Base-by-base conservation (phyloP, 345 rosid species). In the Euclidium syriacum region DNA sequence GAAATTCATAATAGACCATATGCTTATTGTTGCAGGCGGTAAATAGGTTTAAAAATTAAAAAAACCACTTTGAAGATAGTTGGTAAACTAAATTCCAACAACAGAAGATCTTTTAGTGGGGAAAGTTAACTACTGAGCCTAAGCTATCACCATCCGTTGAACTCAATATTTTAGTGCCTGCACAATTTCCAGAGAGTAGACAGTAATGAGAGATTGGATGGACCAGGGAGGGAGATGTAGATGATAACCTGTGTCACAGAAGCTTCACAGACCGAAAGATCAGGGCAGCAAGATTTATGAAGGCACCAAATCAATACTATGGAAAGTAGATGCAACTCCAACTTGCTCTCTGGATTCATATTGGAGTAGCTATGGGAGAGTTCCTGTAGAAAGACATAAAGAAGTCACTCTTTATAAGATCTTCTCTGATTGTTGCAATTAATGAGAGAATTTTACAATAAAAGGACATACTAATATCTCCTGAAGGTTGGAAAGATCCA, bases 241-340 rank as follows among this genome's bases (percentile, higher is more conserved):
- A 63, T 38, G 61, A 38, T 10, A 53, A 87, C 96, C 92, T 76
- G 83, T 35, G 85, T 68, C 50, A 78, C 58, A 49, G 78, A 71
- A 67, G 57, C 63, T 73, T 82, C 88, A 77, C 79, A 80, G 42
- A 83, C 63, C 15, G 77, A 81, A 59, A 86, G 81, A 60, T 81
- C 81, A 68, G 70, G 65, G 60, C 72, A 52, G 61, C 51, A 61
- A 38, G 85, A 80, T 39, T 24, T 42, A 26, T 52, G 82, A 5
- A 91, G 88, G 78, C 96, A 91, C 71, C 65, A 75, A 55, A 88
- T 52, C 62, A 91, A 58, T 27, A 86, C 90, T 40, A 80, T 78
- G 27, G 95, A 80, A 49, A 81, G 85, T 59, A 91, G 46, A 69
- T 84, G 88, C 29, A 80, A 65, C 52, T 91, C 91, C 81, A 91